Conservation (phyloP, 169 alveolate genomes). For the Plasmodium cynomolgi region DNA sequence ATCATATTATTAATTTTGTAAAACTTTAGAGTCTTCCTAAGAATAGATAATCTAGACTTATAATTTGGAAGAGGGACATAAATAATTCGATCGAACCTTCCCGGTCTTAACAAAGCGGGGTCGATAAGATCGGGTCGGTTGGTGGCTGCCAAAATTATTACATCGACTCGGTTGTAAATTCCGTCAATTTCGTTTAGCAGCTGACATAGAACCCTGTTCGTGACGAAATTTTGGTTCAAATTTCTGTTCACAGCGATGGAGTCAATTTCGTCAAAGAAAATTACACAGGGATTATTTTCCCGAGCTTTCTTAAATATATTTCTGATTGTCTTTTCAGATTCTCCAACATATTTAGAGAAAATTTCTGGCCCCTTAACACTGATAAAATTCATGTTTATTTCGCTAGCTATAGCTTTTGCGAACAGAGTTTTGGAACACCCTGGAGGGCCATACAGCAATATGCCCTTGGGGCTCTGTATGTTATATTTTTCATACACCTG, state of each 20-base stretch:
- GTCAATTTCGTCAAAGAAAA: constrained; percentile 99
- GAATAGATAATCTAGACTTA: constrained; percentile 93
- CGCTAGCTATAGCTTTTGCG: constrained; percentile 99
- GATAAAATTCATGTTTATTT: constrained; percentile 96
- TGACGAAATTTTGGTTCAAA: constrained; percentile 84
- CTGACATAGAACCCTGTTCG: constrained; percentile 96
- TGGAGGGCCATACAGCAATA: constrained; percentile 99
- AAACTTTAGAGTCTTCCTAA: constrained; percentile 81
- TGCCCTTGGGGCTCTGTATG: constrained; percentile 95
- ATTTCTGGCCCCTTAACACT: constrained; percentile 99
- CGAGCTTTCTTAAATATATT: constrained; percentile 97
- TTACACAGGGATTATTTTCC: constrained; percentile 96
- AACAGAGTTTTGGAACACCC: constrained; percentile 99
- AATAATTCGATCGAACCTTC: constrained; percentile 98
- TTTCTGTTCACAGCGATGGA: constrained; percentile 87
- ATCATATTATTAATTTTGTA: constrained; percentile 35
- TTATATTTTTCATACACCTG: constrained; percentile 90
- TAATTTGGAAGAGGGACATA: constrained; percentile 98
- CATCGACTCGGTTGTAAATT: constrained; percentile 88
- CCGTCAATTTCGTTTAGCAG: constrained; percentile 99
- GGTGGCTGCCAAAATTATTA: constrained; percentile 98
- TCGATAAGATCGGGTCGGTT: constrained; percentile 98
- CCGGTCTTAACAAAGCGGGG: constrained; percentile 98
- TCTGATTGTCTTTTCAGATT: constrained; percentile 96
- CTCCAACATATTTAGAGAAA: constrained; percentile 99